Evolutionary conservation across 345 rosid genomes (phyloP).

Genomic region (Citrus sinensis): DNA sequence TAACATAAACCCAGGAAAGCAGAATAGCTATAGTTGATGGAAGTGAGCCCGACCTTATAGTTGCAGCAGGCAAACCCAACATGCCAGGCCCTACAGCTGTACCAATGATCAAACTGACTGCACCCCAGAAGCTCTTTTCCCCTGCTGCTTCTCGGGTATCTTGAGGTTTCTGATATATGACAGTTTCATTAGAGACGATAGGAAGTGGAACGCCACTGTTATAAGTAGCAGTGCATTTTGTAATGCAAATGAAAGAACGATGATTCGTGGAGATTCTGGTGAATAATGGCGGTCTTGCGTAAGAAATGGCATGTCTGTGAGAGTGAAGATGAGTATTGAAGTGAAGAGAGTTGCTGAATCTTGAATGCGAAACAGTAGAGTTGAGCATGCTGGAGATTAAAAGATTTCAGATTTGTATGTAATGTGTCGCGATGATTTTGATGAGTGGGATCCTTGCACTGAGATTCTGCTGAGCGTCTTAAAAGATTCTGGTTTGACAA

Average conservation of each 20-base stretch:
- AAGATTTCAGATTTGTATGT: not conserved
- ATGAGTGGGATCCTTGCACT: not conserved
- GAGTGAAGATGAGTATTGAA: not conserved
- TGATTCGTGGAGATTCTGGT: not conserved
- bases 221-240: slow-evolving; percentile 23
- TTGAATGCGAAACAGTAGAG: not conserved
- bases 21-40: slow-evolving; percentile 63
- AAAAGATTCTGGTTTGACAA: not conserved
- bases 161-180: slow-evolving; percentile 8
- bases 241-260: not conserved
- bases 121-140: slow-evolving; percentile 85
- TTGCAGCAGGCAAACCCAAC: slow-evolving; percentile 85
- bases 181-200: slow-evolving; percentile 12
- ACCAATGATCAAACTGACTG: slow-evolving; percentile 82
- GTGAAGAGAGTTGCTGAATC: slow-evolving; percentile 1
- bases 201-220: slow-evolving; percentile 11
- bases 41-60: slow-evolving; percentile 69
- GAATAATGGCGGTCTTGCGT: not conserved
- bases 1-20: slow-evolving; percentile 79
- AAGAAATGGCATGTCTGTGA: not conserved
- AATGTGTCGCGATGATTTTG: not conserved
- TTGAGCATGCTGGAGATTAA: slow-evolving; percentile 3
- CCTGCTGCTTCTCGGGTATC: slow-evolving; percentile 13
- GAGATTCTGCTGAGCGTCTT: not conserved
- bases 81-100: slow-evolving; percentile 95